phyloP scores from a whole-genome alignment of 2,329 filamentous ascomycete species.

The Rhynchosporium agropyri region DNA sequence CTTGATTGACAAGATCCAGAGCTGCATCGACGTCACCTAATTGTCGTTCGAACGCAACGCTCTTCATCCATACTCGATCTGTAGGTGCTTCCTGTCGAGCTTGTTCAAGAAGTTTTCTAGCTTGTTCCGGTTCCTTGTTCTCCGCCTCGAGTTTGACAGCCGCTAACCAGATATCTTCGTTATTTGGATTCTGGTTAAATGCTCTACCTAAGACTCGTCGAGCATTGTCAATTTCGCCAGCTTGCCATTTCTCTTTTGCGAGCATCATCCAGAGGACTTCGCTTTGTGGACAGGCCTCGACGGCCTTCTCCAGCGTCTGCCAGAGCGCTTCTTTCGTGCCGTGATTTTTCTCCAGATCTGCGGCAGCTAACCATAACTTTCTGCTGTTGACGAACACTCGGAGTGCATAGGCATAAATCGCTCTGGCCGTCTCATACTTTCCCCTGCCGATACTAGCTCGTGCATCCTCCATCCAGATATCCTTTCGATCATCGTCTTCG shows the following conservation, averaged over 20 bases:
- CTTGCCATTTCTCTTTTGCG: slow-evolving; percentile 91
- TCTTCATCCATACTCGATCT: slow-evolving; percentile 97
- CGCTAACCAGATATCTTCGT: slow-evolving; percentile 96
- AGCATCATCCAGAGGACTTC: slow-evolving; percentile 96
- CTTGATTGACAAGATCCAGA: slow-evolving; percentile 84
- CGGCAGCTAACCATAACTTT: slow-evolving; percentile 86
- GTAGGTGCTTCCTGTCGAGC: slow-evolving; percentile 89
- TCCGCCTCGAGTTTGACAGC: slow-evolving; percentile 97
- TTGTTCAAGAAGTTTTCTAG: slow-evolving; percentile 76
- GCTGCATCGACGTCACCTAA: slow-evolving; percentile 77
- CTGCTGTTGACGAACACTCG: slow-evolving; percentile 87
- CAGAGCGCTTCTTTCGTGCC: slow-evolving; percentile 82
- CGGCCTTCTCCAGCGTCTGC: slow-evolving; percentile 86
- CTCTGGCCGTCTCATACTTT: slow-evolving; percentile 85
- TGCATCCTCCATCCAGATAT: slow-evolving; percentile 95
- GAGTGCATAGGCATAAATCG: slow-evolving; percentile 89
- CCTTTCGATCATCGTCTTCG: slow-evolving; percentile 94
- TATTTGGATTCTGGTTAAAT: slow-evolving; percentile 93
- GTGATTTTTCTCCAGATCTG: slow-evolving; percentile 88
- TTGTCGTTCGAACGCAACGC: slow-evolving; percentile 88
- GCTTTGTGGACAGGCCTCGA: slow-evolving; percentile 88
- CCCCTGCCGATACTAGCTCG: slow-evolving; percentile 78
- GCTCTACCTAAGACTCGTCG: slow-evolving; percentile 82
- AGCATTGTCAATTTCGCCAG: slow-evolving; percentile 84
- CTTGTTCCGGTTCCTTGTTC: slow-evolving; percentile 78